These are phyloP conservation scores for Vigna mungo DNA, from an alignment of 306 rosid genomes.

Conservation along the genomic window DNA sequence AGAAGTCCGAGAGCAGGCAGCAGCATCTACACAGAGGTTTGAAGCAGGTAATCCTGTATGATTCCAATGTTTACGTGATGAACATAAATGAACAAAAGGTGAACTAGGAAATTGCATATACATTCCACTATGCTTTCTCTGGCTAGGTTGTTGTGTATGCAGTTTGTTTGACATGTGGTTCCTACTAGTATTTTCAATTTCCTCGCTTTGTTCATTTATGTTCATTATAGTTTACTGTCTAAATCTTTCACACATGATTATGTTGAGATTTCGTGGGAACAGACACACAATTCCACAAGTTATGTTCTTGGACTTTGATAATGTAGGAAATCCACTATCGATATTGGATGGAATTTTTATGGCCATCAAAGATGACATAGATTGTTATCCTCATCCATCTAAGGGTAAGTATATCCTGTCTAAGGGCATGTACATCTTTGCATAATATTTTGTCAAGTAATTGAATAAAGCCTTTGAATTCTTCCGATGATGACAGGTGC, in stretches of 20 bases:
- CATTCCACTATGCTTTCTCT: too few relatives aligned
- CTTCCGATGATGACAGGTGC: conserved; percentile 66
- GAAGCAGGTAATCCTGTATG: conserved; percentile 74
- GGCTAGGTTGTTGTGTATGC: too few relatives aligned
- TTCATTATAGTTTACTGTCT: neutral
- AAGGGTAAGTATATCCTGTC: conserved; percentile 75
- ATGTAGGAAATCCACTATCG: conserved; percentile 81
- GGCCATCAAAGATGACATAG: conserved; percentile 98
- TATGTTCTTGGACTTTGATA: conserved; percentile 38
- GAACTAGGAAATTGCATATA: too few relatives aligned
- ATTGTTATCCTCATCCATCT: conserved; percentile 82
- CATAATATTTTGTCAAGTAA: conserved; percentile 26
- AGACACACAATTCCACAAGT: conserved; percentile 7
- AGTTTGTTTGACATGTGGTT: too few relatives aligned
- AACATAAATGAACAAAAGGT: too few relatives aligned
- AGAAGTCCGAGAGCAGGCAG: conserved; percentile 83
- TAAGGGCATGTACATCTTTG: conserved; percentile 62
- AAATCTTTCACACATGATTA: conserved; percentile 11
- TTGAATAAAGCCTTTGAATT: conserved; percentile 24
- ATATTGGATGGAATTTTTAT: conserved; percentile 93
- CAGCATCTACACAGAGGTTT: conserved; percentile 86
- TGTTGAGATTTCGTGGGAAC: conserved; percentile 33
- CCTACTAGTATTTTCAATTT: too few relatives aligned
- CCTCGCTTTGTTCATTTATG: too few relatives aligned
- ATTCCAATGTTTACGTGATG: neutral